Percentiles rank a stretch among this genome's conserved stretches.
These are phyloP conservation scores for Chlamydomonas asymmetrica DNA, from an alignment of 139 green algal species.

Conservation along the genomic window DNA sequence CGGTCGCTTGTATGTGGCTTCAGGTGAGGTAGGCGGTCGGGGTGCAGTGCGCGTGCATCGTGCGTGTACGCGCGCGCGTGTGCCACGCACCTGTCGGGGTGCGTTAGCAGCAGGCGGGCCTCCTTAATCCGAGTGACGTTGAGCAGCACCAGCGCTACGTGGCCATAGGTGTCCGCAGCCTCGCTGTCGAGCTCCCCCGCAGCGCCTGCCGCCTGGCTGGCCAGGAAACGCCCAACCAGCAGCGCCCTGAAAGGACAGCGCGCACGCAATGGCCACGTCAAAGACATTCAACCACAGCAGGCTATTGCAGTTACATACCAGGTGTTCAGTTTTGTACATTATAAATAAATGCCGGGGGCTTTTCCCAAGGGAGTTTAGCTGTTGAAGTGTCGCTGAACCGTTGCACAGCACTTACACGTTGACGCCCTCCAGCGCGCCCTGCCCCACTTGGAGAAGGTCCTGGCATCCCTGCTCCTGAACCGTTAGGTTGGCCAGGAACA, in stretches of 20 bases:
- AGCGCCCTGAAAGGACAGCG: not conserved
- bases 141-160: slow-evolving; percentile 71
- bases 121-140: slow-evolving; percentile 69
- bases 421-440: slow-evolving; percentile 54
- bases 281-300: too few relatives aligned
- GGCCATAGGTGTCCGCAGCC: slow-evolving; percentile 54
- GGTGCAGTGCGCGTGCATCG: too few relatives aligned
- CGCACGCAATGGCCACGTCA: too few relatives aligned
- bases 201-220: not conserved
- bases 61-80: too few relatives aligned
- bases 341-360: too few relatives aligned
- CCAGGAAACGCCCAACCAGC: not conserved
- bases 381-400: not conserved
- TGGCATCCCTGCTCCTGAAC: slow-evolving; percentile 52
- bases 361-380: too few relatives aligned
- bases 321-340: too few relatives aligned
- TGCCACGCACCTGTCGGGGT: too few relatives aligned
- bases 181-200: slow-evolving; percentile 8
- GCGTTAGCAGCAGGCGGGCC: too few relatives aligned
- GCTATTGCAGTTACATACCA: too few relatives aligned
- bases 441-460: slow-evolving; percentile 67
- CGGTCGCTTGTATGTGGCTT: too few relatives aligned
- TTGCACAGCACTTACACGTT: slow-evolving; percentile 39
- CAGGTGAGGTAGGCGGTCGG: too few relatives aligned
- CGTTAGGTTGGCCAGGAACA: slow-evolving; percentile 84